These are phyloP conservation scores for Crotalaria pallida DNA, from an alignment of 306 rosid species.

Conservation along the genomic window DNA sequence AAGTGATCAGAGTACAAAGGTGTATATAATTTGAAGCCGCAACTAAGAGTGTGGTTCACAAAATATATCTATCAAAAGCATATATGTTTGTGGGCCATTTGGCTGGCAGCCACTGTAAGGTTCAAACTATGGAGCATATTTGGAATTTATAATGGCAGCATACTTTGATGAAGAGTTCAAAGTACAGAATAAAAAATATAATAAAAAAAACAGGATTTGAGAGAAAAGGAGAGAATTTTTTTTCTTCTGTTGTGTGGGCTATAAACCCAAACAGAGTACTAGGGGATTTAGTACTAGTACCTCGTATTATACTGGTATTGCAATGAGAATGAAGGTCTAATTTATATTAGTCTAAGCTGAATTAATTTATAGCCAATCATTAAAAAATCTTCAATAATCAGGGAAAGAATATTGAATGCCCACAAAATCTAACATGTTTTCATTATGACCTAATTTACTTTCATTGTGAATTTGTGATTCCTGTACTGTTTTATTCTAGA, in stretches of 20 bases:
- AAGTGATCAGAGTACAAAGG: constrained; percentile 9
- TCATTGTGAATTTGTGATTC: constrained; percentile 5
- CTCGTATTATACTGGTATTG: background rate
- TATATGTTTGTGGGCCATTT: constrained; percentile 39
- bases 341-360: background rate
- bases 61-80: constrained; percentile 32
- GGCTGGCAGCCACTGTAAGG: constrained; percentile 23
- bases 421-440: constrained; percentile 37
- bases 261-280: background rate
- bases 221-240: constrained; percentile 14
- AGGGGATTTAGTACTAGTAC: background rate
- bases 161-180: constrained; percentile 27
- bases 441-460: constrained; percentile 22
- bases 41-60: constrained; percentile 33
- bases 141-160: constrained; percentile 27
- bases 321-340: constrained; percentile 4
- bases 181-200: constrained; percentile 22
- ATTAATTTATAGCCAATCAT: background rate
- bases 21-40: constrained; percentile 26
- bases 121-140: constrained; percentile 20
- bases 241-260: background rate
- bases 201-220: constrained; percentile 1
- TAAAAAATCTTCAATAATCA: background rate
- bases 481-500: constrained; percentile 19
- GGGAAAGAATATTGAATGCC: constrained; percentile 25